phyloP scores from a whole-genome alignment of 345 rosid genomes.

The Theobroma cacao region DNA sequence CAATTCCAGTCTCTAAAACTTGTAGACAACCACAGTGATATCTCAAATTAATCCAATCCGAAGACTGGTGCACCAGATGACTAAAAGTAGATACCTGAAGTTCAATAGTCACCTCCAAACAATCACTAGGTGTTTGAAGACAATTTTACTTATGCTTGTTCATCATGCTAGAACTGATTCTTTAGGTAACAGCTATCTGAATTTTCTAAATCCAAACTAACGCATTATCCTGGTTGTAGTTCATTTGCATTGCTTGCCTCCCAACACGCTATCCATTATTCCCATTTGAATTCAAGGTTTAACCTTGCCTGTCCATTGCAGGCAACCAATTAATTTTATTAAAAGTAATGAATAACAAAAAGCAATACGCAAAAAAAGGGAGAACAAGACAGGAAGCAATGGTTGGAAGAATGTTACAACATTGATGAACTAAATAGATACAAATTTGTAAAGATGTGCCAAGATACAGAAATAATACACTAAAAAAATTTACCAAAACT shows the following conservation, averaged over 20 bases:
- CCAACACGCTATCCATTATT: background rate
- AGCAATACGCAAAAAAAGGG: background rate
- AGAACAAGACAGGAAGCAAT: background rate
- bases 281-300: background rate
- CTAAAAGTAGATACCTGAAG: background rate
- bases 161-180: background rate
- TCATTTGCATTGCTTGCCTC: background rate
- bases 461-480: slow-evolving; percentile 16
- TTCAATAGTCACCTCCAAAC: background rate
- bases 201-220: background rate
- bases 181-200: background rate
- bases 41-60: background rate
- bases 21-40: background rate
- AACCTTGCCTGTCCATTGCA: background rate
- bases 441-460: slow-evolving; percentile 9
- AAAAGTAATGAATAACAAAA: background rate
- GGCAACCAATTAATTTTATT: background rate
- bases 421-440: slow-evolving; percentile 7
- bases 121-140: background rate
- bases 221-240: background rate
- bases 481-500: slow-evolving; percentile 9
- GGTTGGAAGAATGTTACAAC: background rate
- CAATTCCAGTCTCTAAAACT: background rate
- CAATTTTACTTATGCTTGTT: background rate
- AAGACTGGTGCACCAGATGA: background rate